Percentiles rank a stretch among this genome's conserved stretches.
Conservation (phyloP, 2,329 filamentous ascomycete genomes). For the Clathrospora elynae region DNA sequence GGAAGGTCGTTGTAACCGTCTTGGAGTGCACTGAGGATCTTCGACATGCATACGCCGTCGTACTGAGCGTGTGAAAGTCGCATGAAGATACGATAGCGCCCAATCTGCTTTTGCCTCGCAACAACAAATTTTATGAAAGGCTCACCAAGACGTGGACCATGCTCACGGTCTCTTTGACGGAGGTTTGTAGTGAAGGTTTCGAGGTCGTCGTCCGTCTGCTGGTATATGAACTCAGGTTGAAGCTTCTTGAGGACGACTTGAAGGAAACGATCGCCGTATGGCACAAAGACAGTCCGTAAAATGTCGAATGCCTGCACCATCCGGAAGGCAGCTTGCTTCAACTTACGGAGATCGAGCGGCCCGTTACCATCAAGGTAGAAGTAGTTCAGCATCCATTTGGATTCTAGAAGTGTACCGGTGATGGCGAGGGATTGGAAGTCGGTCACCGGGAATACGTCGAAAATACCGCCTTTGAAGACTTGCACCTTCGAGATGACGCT, state of each 20-base stretch:
- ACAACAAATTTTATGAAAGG: conserved; percentile 42
- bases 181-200: conserved; percentile 38
- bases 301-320: conserved; percentile 44
- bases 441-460: conserved; percentile 40
- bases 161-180: conserved; percentile 36
- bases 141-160: conserved; percentile 38
- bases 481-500: conserved; percentile 45
- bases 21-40: conserved; percentile 37
- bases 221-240: conserved; percentile 39
- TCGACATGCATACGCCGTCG: conserved; percentile 41
- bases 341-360: conserved; percentile 37
- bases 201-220: conserved; percentile 38
- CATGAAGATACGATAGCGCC: conserved; percentile 40
- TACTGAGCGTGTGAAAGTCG: conserved; percentile 45
- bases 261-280: conserved; percentile 41
- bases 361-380: conserved; percentile 42
- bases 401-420: conserved; percentile 41
- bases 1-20: conserved; percentile 42
- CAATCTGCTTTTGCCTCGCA: conserved; percentile 38
- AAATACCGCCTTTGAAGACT: conserved; percentile 45
- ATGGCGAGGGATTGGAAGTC: conserved; percentile 45
- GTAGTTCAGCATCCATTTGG: conserved; percentile 46
- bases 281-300: conserved; percentile 44
- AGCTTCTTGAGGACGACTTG: conserved; percentile 42
- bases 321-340: conserved; percentile 40